These are phyloP conservation scores for Fusarium liriodendri DNA, from an alignment of 2,329 filamentous ascomycete species.

Conservation along the genomic window DNA sequence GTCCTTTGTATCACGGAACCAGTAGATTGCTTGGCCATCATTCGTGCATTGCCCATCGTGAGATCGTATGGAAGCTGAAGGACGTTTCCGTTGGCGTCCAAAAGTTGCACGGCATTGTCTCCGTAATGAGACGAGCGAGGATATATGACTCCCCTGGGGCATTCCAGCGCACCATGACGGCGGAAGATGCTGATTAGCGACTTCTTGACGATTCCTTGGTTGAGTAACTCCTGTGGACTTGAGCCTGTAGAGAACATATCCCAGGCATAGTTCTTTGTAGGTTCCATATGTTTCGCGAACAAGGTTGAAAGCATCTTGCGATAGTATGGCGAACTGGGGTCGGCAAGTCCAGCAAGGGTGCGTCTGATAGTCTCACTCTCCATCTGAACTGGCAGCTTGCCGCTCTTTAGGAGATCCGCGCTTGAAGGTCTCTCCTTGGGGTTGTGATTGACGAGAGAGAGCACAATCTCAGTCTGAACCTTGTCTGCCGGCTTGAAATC, in stretches of 20 bases:
- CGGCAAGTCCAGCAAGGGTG: conserved; percentile 82
- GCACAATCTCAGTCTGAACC: conserved; percentile 82
- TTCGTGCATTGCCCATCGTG: conserved; percentile 87
- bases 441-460: conserved; percentile 82
- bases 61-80: conserved; percentile 95
- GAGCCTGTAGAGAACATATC: conserved; percentile 72
- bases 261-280: conserved; percentile 85
- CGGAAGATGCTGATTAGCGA: conserved; percentile 83
- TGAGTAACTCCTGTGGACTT: conserved; percentile 70
- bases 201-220: conserved; percentile 80
- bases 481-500: conserved; percentile 78
- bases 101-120: conserved; percentile 78
- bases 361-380: conserved; percentile 92
- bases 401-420: conserved; percentile 83
- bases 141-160: conserved; percentile 79
- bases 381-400: conserved; percentile 89
- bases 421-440: conserved; percentile 87
- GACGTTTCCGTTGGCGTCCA: conserved; percentile 87
- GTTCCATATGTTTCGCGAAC: conserved; percentile 80
- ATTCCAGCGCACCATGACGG: conserved; percentile 88
- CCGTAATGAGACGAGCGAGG: conserved; percentile 84
- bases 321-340: conserved; percentile 88
- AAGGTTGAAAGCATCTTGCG: conserved; percentile 88
- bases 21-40: conserved; percentile 77
- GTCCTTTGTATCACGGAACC: conserved; percentile 76